Evolutionary conservation across 805 yeast genomes (phyloP), one percentile per base, ranked within the genome.

Genomic region (Candida loeiensis): DNA sequence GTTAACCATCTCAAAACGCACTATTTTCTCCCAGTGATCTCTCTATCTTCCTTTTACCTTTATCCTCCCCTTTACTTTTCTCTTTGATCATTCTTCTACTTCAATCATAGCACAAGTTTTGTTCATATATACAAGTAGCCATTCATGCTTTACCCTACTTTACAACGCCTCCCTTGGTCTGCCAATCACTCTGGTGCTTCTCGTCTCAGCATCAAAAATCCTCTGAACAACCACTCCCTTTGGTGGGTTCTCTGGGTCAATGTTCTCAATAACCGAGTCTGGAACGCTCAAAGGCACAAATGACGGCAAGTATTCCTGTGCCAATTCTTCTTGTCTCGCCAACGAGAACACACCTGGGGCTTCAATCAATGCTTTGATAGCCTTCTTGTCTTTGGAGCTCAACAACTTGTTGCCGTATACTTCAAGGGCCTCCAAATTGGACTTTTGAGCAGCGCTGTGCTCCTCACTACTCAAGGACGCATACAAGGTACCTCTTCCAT

Each of bases 121-220:
- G n/a, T 21, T 9, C 24, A 25, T 25, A 25, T 25, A 25, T 27
- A 14, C 31, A 14, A 14, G 16, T 21, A 6, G 6, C 9, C 24
- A 21, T 21, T 7, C 24, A 6, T 21, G 6, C 31, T n/a, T 8
- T 25, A 7, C 28, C 13, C 14, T 21, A 6, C 9, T 21, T 13
- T 25, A 27, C 21, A 76, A 77, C 7, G 80, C 79, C 21, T 66
- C 73, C 49, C 70, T 74, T 21, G 77, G 64, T 61, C 84, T 76
- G 40, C 74, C 69, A 43, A 82, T 64, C 5, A 70, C 63, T 45
- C 77, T 80, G 27, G 82, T 67, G 43, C 59, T 66, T 47, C 77
- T 68, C 34, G 69, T 69, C 16, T 63, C 70, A 40, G 79, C 76
- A 56, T 86, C 80, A 74, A 81, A 86, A 42, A 80, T 73, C 49